Evolutionary conservation across 2,329 filamentous ascomycete genomes (phyloP), one percentile per base, ranked within the genome.

Genomic region (Orbilia javanica): DNA sequence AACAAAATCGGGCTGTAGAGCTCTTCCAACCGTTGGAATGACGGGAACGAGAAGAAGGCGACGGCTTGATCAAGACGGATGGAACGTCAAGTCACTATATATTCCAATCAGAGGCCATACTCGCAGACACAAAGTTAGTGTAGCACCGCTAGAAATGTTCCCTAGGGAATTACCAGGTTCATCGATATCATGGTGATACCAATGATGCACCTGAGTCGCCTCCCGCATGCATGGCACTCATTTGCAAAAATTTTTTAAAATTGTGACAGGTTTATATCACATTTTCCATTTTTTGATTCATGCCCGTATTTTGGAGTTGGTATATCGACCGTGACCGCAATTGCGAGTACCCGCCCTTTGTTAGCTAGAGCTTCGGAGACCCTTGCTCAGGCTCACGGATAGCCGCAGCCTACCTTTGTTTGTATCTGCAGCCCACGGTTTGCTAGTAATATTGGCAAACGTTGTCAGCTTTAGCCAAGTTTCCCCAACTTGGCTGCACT

Each of bases 21-120:
- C 20, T 42, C 34, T 60, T 39, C 55, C 55, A 60, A 60, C 55
- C 4, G 31, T 42, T 60, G 34, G 55, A 60, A 20, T 0, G 34
- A 60, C 55, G 55, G 55, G 55, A 60, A 60, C 18, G 27, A 34
- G n/a, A 60, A 20, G 55, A 60, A 60, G 55, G 34, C 34, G 42
- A 60, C 55, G 13, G 34, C 55, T 42, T 42, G 20, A 15, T 39
- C 36, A 39, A 13, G 36, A 42, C 55, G 55, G 55, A 60, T 60
- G 55, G 55, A 60, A 60, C 55, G 18, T 60, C 52, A 57, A 57
- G 52, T 57, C 31, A 2, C 55, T 60, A 60, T 60, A 42, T 60
- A 60, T 22, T 39, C 31, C 52, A 57, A 57, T 57, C 18, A 39
- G 36, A 39, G 36, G 4, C 36, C 13, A 25, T 2, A 13, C 15